Evolutionary conservation across 163 green algal genomes (phyloP), one percentile per base, ranked within the genome.

Genomic region (Coccomyxa subellipsoidea): DNA sequence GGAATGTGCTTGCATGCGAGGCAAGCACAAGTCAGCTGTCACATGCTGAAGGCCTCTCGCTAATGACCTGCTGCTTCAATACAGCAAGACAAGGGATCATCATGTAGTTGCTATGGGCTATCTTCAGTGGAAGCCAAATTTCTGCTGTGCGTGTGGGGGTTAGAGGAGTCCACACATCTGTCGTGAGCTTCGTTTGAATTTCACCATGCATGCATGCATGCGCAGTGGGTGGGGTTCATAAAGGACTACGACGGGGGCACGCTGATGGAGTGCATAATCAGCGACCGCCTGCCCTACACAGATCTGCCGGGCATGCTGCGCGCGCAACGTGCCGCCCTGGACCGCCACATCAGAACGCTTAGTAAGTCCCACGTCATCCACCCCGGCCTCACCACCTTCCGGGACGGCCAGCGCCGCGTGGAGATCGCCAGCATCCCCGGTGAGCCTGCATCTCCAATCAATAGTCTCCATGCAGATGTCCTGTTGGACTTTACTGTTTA

Each of bases 181-280:
- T n/a, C n/a, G n/a, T n/a, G n/a, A n/a, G n/a, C n/a, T n/a, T n/a
- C n/a, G n/a, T n/a, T n/a, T n/a, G n/a, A n/a, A n/a, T n/a, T n/a
- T n/a, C n/a, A n/a, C n/a, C n/a, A n/a, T 59, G 47, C 40, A 10
- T 59, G 47, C 23, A 18, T 59, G 47, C 47, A 35, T n/a, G 76
- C 38, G 82, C 88, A 91, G 80, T 99, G 96, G 96, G 54, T 89
- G 38, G 96, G 96, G 15, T 99, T 91, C 89, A 99, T 99, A 87
- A 99, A 99, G 89, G 96, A 99, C 87, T 99, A 99, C 82, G 96
- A 99, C 75, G 96, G 96, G 23, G 96, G 96, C 59, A 99, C 96
- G 39, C 92, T 99, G 2, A 99, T 99, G 96, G 96, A 99, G 90
- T 98, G 93, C 81, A 81, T 88, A 4, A 90, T 99, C 37, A 83